Percentiles rank a stretch among this genome's conserved stretches.
Conservation (phyloP, 2,329 filamentous ascomycete genomes). For the Penicillium sp. region DNA sequence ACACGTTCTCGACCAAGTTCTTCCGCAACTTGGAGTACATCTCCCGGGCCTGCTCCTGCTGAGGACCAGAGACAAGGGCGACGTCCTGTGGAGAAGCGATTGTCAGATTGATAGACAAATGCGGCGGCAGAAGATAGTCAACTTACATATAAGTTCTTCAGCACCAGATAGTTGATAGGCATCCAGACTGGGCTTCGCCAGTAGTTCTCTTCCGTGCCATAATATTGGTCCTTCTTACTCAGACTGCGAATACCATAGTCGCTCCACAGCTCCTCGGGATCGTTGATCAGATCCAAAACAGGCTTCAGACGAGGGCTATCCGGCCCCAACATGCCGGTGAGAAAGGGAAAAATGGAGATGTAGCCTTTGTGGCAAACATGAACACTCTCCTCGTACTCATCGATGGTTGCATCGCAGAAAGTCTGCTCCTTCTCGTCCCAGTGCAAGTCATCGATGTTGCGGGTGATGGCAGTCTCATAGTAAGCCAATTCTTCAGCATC, state of each 20-base stretch:
- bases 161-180: constrained; percentile 88
- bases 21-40: constrained; percentile 76
- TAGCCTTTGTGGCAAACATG: constrained; percentile 98
- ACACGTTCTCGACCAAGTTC: constrained; percentile 89
- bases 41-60: constrained; percentile 66
- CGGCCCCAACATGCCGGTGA: constrained; percentile 75
- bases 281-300: constrained; percentile 73
- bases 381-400: constrained; percentile 87
- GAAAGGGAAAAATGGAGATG: constrained; percentile 88
- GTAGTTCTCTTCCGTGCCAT: constrained; percentile 93
- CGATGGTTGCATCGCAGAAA: constrained; percentile 94
- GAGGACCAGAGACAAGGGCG: constrained; percentile 65
- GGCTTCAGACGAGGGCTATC: constrained; percentile 74
- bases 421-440: constrained; percentile 80
- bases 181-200: constrained; percentile 96
- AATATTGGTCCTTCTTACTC: constrained; percentile 78
- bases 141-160: constrained; percentile 76
- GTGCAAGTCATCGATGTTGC: constrained; percentile 89
- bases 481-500: constrained; percentile 72
- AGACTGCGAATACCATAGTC: constrained; percentile 84
- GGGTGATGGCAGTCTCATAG: constrained; percentile 73
- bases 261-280: constrained; percentile 88
- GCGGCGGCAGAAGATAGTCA: constrained; percentile 5
- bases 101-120: constrained; percentile 14
- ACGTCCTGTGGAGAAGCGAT: constrained; percentile 54